Percentiles rank a stretch among this genome's conserved stretches.
These are phyloP conservation scores for Metarhizium anisopliae DNA, from an alignment of 2,329 filamentous ascomycete species.

Conservation along the genomic window DNA sequence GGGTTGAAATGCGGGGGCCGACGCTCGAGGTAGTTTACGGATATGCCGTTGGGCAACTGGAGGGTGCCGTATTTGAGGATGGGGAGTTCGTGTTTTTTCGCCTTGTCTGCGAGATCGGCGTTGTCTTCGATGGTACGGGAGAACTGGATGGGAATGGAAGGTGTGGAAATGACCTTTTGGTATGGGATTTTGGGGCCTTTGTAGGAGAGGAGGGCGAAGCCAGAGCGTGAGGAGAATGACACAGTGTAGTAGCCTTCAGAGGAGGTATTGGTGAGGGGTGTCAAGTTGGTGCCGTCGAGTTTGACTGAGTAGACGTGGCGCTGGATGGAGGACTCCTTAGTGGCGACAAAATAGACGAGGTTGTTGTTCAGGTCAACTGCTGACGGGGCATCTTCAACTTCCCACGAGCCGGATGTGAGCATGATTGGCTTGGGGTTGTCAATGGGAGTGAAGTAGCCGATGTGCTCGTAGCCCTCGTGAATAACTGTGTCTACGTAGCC, in stretches of 20 bases:
- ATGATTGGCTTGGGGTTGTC: constrained; percentile 74
- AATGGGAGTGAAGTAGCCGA: constrained; percentile 87
- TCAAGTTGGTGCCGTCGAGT: constrained; percentile 66
- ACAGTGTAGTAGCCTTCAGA: constrained; percentile 70
- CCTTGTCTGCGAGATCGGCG: constrained; percentile 55
- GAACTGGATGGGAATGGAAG: constrained; percentile 55
- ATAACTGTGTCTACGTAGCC: constrained; percentile 92
- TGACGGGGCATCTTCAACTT: constrained; percentile 78
- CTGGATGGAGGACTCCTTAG: constrained; percentile 80
- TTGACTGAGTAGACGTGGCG: constrained; percentile 87
- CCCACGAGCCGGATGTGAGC: constrained; percentile 85
- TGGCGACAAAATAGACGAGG: constrained; percentile 82
- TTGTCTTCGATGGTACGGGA: constrained; percentile 75
- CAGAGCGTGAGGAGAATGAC: constrained; percentile 75
- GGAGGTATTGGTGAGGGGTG: constrained; percentile 63
- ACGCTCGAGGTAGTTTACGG: constrained; percentile 67
- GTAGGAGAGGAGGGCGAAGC: constrained; percentile 79
- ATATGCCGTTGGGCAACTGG: constrained; percentile 66
- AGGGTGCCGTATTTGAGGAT: constrained; percentile 75
- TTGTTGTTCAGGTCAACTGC: constrained; percentile 79
- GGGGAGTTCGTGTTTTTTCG: constrained; percentile 71
- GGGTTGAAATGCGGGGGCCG: constrained; percentile 82
- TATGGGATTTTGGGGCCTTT: constrained; percentile 77
- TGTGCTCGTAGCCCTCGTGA: constrained; percentile 76
- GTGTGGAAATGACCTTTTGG: constrained; percentile 84